Evolutionary conservation across 495 filamentous ascomycete species (phyloP), one percentile per base, ranked within the genome.

Genomic region (Usnea hakonensis): DNA sequence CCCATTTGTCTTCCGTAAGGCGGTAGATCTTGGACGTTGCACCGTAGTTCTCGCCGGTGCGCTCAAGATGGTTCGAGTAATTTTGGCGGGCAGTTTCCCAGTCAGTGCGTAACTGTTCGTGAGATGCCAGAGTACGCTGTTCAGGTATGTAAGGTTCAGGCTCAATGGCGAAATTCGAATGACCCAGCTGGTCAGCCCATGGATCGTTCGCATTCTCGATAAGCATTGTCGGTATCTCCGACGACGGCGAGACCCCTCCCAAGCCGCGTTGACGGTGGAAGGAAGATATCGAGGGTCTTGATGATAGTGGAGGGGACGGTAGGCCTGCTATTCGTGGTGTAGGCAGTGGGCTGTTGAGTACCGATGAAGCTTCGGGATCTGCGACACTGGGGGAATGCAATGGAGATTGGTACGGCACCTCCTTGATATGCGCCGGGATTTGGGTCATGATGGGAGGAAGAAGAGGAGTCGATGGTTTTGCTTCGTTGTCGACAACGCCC

Each of bases 141-240:
- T 86, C 79, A 0, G 90, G 88, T 14, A 79, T 66, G 67, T 97
- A 95, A 0, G 91, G 91, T 68, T 85, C 85, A 2, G 91, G 91
- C 19, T 85, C 76, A 64, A 97, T 94, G 67, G 83, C 91, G 74
- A 92, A 97, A 70, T 97, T 95, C 50, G 91, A 90, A 70, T 97
- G 91, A 17, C 91, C 91, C 5, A 97, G 83, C 61, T 84, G 85
- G 67, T 84, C 81, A 8, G 90, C 85, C 91, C 91, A 96, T 61
- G 84, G 80, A 71, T 97, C 91, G 13, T 82, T 80, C 55, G 88
- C 83, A 8, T 83, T 75, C 21, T 81, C 71, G 64, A 88, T 82
- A 3, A 83, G 78, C 11, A 80, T 74, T 0, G 74, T 74, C 6
- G 81, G 79, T 14, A 90, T 83, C 10, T 84, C 82, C 2, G 79